Evolutionary conservation across 2,329 filamentous ascomycete species (phyloP).

Genomic region (Fonsecaea erecta): DNA sequence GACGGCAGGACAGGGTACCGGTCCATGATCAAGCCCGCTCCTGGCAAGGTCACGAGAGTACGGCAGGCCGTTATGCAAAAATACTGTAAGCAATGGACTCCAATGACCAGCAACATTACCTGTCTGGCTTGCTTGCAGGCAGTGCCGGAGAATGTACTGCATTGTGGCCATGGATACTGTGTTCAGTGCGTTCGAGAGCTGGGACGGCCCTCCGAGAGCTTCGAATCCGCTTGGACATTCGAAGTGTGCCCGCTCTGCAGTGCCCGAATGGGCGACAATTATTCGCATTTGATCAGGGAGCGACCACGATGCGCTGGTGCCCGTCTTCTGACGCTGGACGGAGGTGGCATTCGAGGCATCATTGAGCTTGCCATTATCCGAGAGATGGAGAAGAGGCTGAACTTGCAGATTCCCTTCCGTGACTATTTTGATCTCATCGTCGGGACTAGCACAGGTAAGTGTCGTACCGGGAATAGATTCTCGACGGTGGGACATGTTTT

Average conservation of each 20-base stretch:
- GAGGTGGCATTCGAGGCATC: slow-evolving; percentile 29
- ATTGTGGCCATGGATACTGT: slow-evolving; percentile 17
- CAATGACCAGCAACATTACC: slow-evolving; percentile 14
- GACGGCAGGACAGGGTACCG: slow-evolving; percentile 3
- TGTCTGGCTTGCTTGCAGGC: slow-evolving; percentile 16
- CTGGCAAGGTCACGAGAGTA: slow-evolving; percentile 6
- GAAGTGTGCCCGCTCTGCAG: slow-evolving; percentile 13
- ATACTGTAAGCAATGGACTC: slow-evolving; percentile 2
- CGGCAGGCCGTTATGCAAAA: slow-evolving; percentile 8
- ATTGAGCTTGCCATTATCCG: slow-evolving; percentile 28
- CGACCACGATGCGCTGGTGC: slow-evolving; percentile 26
- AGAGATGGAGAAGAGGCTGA: slow-evolving; percentile 24
- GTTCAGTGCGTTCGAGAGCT: slow-evolving; percentile 15
- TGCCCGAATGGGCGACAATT: slow-evolving; percentile 3
- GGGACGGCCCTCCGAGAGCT: slow-evolving; percentile 5
- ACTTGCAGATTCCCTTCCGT: slow-evolving; percentile 24
- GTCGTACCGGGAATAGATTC: not conserved
- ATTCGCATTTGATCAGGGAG: slow-evolving; percentile 24
- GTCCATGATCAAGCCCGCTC: slow-evolving; percentile 7
- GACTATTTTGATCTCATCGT: slow-evolving; percentile 32
- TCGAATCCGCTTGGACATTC: slow-evolving; percentile 18
- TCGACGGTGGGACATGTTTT: not conserved
- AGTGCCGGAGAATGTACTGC: slow-evolving; percentile 15
- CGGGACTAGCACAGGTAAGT: slow-evolving; percentile 30
- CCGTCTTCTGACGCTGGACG: slow-evolving; percentile 30